Conservation (phyloP, 805 yeast species). For the Candida arabinofermentans region DNA sequence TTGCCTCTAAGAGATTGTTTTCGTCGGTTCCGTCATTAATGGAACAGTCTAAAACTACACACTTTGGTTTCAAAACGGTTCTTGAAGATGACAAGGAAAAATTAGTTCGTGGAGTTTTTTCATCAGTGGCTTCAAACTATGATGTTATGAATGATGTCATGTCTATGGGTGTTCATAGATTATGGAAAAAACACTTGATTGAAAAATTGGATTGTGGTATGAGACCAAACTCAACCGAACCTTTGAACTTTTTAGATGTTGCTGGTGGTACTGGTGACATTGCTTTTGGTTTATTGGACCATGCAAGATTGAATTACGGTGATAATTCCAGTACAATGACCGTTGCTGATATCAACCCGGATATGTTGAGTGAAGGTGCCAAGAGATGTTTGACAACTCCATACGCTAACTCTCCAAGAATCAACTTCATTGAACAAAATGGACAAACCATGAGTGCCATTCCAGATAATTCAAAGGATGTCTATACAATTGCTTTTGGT, state of each 20-base stretch:
- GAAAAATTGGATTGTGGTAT: slow-evolving; percentile 87
- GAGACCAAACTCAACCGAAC: slow-evolving; percentile 74
- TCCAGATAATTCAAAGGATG: slow-evolving; percentile 83
- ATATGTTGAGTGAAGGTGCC: slow-evolving; percentile 92
- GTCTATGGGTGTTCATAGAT: slow-evolving; percentile 92
- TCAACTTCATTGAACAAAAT: slow-evolving; percentile 81
- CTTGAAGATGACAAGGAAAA: slow-evolving; percentile 76
- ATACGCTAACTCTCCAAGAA: slow-evolving; percentile 67
- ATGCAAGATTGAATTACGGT: slow-evolving; percentile 73
- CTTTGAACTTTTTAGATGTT: slow-evolving; percentile 86
- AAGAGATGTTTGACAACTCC: slow-evolving; percentile 56
- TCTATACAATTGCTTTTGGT: slow-evolving; percentile 96
- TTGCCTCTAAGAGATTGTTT: slow-evolving; percentile 8
- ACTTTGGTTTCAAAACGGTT: slow-evolving; percentile 87
- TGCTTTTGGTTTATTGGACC: slow-evolving; percentile 91
- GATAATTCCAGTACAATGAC: slow-evolving; percentile 81
- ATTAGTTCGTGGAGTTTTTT: slow-evolving; percentile 81
- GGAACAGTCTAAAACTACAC: slow-evolving; percentile 55
- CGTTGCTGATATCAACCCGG: slow-evolving; percentile 91
- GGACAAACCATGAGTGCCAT: slow-evolving; percentile 87
- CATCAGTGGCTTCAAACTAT: slow-evolving; percentile 90
- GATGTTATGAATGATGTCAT: slow-evolving; percentile 98
- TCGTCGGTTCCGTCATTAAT: slow-evolving; percentile 6
- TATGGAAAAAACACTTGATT: slow-evolving; percentile 93
- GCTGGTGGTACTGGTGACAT: slow-evolving; percentile 99